These are phyloP conservation scores for Fusarium lyarnte DNA, from an alignment of 2,329 filamentous ascomycete genomes.

Conservation along the genomic window DNA sequence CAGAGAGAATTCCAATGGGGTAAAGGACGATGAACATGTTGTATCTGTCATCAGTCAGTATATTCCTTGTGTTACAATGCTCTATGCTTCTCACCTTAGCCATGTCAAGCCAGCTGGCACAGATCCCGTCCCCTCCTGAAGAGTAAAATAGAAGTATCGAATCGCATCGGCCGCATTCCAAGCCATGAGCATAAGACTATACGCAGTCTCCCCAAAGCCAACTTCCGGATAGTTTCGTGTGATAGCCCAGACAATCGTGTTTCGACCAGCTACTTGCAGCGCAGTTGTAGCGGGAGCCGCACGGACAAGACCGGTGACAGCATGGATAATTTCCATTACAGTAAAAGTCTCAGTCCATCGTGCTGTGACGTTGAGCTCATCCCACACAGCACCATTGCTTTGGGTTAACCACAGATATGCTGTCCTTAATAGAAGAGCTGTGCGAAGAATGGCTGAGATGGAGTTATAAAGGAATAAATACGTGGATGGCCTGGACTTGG, in stretches of 20 bases:
- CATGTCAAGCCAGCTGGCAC: constrained; percentile 20
- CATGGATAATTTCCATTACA: constrained; percentile 23
- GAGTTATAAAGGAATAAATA: constrained; percentile 34
- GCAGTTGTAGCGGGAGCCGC: constrained; percentile 32
- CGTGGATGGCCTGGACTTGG: neutral
- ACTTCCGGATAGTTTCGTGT: constrained; percentile 36
- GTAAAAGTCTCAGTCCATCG: constrained; percentile 36
- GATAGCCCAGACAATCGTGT: constrained; percentile 40
- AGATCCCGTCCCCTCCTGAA: constrained; percentile 15
- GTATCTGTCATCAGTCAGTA: constrained; percentile 5
- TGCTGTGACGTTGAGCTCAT: constrained; percentile 18
- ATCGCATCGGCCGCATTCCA: constrained; percentile 36
- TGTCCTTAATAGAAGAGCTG: constrained; percentile 11
- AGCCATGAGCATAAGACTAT: constrained; percentile 31
- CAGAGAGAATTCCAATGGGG: constrained; percentile 30
- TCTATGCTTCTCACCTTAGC: constrained; percentile 23
- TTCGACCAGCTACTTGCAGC: constrained; percentile 33
- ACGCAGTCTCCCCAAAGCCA: constrained; percentile 17
- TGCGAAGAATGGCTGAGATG: constrained; percentile 14
- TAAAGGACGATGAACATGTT: constrained; percentile 35
- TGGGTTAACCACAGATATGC: constrained; percentile 10
- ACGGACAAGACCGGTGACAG: constrained; percentile 21
- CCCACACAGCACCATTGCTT: constrained; percentile 30
- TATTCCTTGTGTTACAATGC: too few species aligned
- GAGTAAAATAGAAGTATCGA: constrained; percentile 32